Percentiles rank a stretch among this genome's conserved stretches.
phyloP scores from a whole-genome alignment of 2,329 filamentous ascomycete genomes.

The Neurospora sp. region DNA sequence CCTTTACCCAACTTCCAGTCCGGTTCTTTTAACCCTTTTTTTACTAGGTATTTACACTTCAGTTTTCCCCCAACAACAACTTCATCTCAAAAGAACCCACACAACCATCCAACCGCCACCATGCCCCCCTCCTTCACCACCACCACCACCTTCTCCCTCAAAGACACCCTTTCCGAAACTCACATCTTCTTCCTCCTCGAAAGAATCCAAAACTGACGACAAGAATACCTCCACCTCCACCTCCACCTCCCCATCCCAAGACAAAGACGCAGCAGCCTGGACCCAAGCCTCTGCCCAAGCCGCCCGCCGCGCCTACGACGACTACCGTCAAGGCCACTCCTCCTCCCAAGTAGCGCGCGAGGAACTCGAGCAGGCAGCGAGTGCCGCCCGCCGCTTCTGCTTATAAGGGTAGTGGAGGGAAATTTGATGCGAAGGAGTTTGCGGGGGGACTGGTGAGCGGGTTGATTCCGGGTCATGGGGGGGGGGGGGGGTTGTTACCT shows the following conservation, averaged over 20 bases:
- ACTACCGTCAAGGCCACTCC: not conserved
- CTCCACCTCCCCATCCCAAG: not conserved
- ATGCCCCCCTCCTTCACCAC: no score
- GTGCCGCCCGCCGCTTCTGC: not conserved
- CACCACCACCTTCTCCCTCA: no score
- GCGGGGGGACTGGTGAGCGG: not conserved
- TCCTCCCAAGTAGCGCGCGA: not conserved
- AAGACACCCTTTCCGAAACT: no score
- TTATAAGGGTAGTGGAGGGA: fast-evolving
- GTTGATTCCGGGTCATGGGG: not conserved
- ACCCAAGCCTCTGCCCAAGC: not conserved
- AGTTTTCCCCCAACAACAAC: no score
- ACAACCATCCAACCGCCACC: no score
- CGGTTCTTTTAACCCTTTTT: no score
- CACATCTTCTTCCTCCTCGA: no score
- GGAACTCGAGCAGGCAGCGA: not conserved
- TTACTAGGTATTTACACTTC: no score
- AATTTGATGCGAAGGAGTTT: not conserved
- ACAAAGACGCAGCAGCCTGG: not conserved
- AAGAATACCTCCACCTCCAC: no score
- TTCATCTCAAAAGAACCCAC: no score
- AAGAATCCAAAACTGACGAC: not conserved
- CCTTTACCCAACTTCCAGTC: no score
- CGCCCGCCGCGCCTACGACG: not conserved
- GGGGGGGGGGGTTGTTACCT: not conserved